Base-by-base conservation (phyloP, 805 yeast genomes). In the Hanseniaspora mollemarum region DNA sequence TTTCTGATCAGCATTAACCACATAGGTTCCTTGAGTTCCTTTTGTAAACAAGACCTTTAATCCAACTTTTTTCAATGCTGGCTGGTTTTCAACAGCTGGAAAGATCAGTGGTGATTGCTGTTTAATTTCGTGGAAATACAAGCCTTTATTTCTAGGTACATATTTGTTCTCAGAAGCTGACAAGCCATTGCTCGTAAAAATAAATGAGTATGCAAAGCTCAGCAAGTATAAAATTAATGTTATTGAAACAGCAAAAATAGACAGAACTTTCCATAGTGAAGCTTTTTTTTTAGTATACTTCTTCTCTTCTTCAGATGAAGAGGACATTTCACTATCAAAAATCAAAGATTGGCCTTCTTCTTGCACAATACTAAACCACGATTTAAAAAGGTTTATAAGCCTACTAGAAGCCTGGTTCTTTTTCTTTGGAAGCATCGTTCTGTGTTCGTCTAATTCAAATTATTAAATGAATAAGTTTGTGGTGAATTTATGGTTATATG, bases 71-170 rank as follows among this genome's bases (percentile, higher is more conserved):
- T 76, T 74, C 54, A 83, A 68, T 21, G 73, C 62, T 0, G 79
- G 76, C 4, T 84, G 80, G 58, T 83, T 80, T 56, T 83, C 87
- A 33, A 82, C 72, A n/a, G 78, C 74, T n/a, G 92, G 92, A 59
- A 74, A 83, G 13, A 83, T 80, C 59, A 76, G 72, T 35, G 71
- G 69, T 18, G 78, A 71, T 12, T 69, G 64, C 15, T 81, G 74
- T 19, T 68, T 70, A 25, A 78, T 68, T 52, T 74, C 76, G 40
- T 69, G 60, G 15, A 60, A 57, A 57, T 70, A 72, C 35, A 69
- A 61, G 0, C 80, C 78, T 58, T 73, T 79, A 16, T 57, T 57
- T 24, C 57, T 54, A 3, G 70, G 67, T 36, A 61, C 58, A 15
- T 55, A 55, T 19, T 49, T 40, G 6, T 18, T 16, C 7, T 18